Base-by-base conservation (phyloP, 192 early-diverging fungal species). In the Pecoramyces ruminantium region DNA sequence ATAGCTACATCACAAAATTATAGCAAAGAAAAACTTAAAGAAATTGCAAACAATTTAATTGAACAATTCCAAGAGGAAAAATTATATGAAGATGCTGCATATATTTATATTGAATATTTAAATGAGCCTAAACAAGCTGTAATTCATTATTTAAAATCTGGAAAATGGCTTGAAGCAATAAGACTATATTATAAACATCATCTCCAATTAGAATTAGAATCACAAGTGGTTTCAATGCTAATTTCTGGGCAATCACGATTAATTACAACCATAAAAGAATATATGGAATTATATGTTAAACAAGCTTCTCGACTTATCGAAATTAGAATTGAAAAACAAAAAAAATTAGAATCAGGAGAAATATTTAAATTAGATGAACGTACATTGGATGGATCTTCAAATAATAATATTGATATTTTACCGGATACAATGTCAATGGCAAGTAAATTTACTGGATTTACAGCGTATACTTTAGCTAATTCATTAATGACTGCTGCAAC, bases 391-490 rank as follows among this genome's bases (percentile, higher is more conserved):
- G 51, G 51, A n/a, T 67, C 51, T 9, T n/a, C 51, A n/a, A 67
- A 67, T 67, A 67, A 96, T 79, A 92, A 95, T 83, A 88, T 97
- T 17, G 97, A 99, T 83, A 91, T 96, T 87, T 92, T 96, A 87
- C 96, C 96, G 0, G 97, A 99, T 83, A 97, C 97, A 12, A 93
- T 94, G 8, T 96, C 95, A 11, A 95, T 97, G 94, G 92, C 92
- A 28, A 96, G 94, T 82, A 90, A 92, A 78, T 93, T 94, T 81
- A 97, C 93, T 77, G 90, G 92, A 16, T 93, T 93, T 80, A 95
- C 94, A 13, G 87, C 83, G 13, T 89, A 92, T 14, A 88, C 89
- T 38, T 88, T 91, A 28, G 86, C 90, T 29, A 83, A 90, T 1
- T 90, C 89, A 11, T 78, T 83, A 15, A 78, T 58, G 28, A 80